A percentile compares a stretch with the other conserved stretches of the same genome.
phyloP scores from a whole-genome alignment of 1,284 basidiomycete species.

The Ganoderma sinense region DNA sequence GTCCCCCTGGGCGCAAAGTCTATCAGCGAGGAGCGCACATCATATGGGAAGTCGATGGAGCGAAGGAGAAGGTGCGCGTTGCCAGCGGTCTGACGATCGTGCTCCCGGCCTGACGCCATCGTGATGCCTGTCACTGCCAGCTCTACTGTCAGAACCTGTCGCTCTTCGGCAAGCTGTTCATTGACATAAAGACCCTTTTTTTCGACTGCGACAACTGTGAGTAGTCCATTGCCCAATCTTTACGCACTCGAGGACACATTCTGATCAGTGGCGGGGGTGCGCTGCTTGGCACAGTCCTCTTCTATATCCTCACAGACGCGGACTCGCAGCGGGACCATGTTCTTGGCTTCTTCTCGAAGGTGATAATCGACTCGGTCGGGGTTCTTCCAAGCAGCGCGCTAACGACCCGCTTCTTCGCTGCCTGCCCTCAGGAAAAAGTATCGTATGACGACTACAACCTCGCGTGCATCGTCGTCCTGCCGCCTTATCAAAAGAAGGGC shows the following conservation, averaged over 20 bases:
- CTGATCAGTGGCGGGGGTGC: slow-evolving; percentile 7
- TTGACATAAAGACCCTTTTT: slow-evolving; percentile 97
- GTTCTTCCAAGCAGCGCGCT: slow-evolving; percentile 11
- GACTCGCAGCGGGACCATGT: slow-evolving; percentile 80
- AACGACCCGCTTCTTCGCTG: slow-evolving; percentile 5
- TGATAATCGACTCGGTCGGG: slow-evolving; percentile 35
- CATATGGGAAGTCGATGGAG: slow-evolving; percentile 97
- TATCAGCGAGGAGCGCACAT: slow-evolving; percentile 91
- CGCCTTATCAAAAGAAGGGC: slow-evolving; percentile 90
- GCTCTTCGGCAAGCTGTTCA: slow-evolving; percentile 98
- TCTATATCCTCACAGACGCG: slow-evolving; percentile 93
- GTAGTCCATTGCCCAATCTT: slow-evolving; percentile 35
- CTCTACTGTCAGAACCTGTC: slow-evolving; percentile 96
- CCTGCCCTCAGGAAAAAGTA: slow-evolving; percentile 80
- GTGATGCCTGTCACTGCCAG: slow-evolving; percentile 51
- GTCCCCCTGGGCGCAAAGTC: slow-evolving; percentile 91
- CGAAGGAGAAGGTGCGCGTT: slow-evolving; percentile 74
- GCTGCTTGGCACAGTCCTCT: slow-evolving; percentile 67
- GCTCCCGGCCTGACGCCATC: slow-evolving; percentile 13
- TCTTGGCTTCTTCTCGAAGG: slow-evolving; percentile 97
- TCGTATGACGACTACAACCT: slow-evolving; percentile 98
- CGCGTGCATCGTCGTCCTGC: slow-evolving; percentile 95
- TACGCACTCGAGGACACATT: slow-evolving; percentile 4
- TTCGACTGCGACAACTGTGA: slow-evolving; percentile 90
- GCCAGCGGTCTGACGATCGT: slow-evolving; percentile 2